These are phyloP conservation scores for Scleroderma bovista DNA, from an alignment of 768 basidiomycete species.

Conservation along the genomic window DNA sequence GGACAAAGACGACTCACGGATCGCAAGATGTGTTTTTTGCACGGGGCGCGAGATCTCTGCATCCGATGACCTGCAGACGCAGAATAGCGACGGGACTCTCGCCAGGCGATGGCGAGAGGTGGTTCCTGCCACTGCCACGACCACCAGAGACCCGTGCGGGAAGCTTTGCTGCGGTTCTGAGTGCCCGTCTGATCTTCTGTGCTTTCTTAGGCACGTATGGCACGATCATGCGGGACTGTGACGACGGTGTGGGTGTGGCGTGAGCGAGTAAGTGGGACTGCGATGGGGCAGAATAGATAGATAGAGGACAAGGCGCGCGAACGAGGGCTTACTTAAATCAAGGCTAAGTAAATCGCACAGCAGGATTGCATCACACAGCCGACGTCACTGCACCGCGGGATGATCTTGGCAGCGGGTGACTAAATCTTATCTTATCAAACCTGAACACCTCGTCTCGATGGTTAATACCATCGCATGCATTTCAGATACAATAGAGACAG, in stretches of 20 bases:
- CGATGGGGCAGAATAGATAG: neutral
- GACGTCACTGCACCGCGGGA: too few relatives aligned
- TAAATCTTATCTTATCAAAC: too few relatives aligned
- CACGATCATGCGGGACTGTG: constrained; percentile 20
- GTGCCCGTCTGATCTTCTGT: constrained; percentile 52
- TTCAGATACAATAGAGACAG: too few relatives aligned
- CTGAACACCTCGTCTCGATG: too few relatives aligned
- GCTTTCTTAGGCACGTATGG: constrained; percentile 37
- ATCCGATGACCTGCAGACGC: constrained; percentile 62
- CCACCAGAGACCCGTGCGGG: constrained; percentile 43
- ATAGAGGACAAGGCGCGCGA: neutral
- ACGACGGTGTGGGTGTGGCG: neutral
- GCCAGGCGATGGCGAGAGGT: constrained; percentile 44
- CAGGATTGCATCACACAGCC: too few relatives aligned
- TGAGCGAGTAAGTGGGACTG: neutral
- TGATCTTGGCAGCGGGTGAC: too few relatives aligned
- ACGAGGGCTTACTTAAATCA: too few relatives aligned
- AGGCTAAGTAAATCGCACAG: too few relatives aligned
- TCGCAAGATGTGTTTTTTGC: constrained; percentile 69
- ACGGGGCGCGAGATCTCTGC: constrained; percentile 55
- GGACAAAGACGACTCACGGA: constrained; percentile 46
- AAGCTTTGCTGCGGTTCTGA: constrained; percentile 54
- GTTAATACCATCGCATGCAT: too few relatives aligned
- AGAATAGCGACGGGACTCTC: constrained; percentile 65
- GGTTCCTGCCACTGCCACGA: constrained; percentile 32